phyloP scores from a whole-genome alignment of 192 early-diverging fungal genomes.

The Linnemannia elongata region DNA sequence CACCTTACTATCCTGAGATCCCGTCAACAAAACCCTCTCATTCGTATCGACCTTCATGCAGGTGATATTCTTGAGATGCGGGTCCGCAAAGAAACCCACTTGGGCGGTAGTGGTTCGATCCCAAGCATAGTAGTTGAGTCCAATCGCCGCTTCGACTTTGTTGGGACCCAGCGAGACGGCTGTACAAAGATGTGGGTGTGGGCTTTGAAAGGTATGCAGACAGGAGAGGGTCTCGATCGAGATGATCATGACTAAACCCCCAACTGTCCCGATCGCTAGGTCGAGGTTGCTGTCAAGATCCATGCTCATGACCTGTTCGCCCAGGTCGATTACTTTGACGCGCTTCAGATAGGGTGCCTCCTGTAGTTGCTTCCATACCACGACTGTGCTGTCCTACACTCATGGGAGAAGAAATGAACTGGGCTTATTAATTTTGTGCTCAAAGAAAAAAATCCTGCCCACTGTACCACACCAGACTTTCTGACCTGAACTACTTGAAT shows the following conservation, averaged over 20 bases:
- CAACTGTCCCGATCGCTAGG: conserved; percentile 33
- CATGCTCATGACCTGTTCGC: conserved; percentile 46
- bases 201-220: conserved; percentile 22
- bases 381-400: conserved; percentile 38
- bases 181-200: conserved; percentile 17
- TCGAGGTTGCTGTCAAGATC: conserved; percentile 33
- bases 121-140: conserved; percentile 43
- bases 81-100: conserved; percentile 21
- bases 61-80: conserved; percentile 27
- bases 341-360: conserved; percentile 36
- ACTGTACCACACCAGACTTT: neutral
- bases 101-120: conserved; percentile 25
- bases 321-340: conserved; percentile 43
- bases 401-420: neutral
- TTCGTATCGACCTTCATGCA: conserved; percentile 40
- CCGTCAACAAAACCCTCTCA: conserved; percentile 35
- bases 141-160: conserved; percentile 44
- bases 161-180: conserved; percentile 25
- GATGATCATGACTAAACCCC: conserved; percentile 42
- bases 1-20: conserved; percentile 42
- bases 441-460: neutral
- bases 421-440: neutral
- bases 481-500: neutral
- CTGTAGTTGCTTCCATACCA: conserved; percentile 31
- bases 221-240: conserved; percentile 34